Percentiles rank a stretch among this genome's conserved stretches.
These are phyloP conservation scores for Ceratocystiopsis minuta DNA, from an alignment of 2,329 filamentous ascomycete species.

Conservation along the genomic window DNA sequence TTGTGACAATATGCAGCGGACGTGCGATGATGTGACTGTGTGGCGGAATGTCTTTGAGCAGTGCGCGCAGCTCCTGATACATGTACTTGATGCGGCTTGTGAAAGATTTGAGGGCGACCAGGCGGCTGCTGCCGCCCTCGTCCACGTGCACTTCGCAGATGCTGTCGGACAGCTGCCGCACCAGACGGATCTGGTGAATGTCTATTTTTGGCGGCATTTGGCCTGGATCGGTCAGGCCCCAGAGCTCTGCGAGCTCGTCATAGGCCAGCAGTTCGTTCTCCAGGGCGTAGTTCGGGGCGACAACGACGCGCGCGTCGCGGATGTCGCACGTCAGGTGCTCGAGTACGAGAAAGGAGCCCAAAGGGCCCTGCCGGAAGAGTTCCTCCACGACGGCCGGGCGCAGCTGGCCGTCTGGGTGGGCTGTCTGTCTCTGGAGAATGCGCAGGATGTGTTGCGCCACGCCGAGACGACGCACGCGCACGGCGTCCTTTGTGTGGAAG, in stretches of 20 bases:
- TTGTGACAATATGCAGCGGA: conserved; percentile 36
- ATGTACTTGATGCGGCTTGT: conserved; percentile 40
- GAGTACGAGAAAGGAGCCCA: conserved; percentile 39
- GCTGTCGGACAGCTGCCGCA: conserved; percentile 39
- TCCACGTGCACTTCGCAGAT: conserved; percentile 33
- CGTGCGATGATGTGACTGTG: conserved; percentile 34
- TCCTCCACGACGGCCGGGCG: conserved; percentile 13
- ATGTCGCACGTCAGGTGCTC: conserved; percentile 30
- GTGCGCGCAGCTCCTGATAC: conserved; percentile 40
- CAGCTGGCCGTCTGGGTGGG: conserved; percentile 12
- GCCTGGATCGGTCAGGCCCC: conserved; percentile 18
- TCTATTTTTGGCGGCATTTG: conserved; percentile 28
- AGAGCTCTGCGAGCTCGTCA: conserved; percentile 22
- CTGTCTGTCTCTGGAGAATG: conserved; percentile 34
- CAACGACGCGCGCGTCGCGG: conserved; percentile 24
- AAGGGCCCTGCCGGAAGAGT: conserved; percentile 30
- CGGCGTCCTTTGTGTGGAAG: conserved; percentile 36
- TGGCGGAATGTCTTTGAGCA: conserved; percentile 28
- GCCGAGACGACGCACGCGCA: conserved; percentile 28
- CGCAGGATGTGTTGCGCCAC: conserved; percentile 36
- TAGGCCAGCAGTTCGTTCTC: conserved; percentile 33
- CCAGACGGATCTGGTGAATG: conserved; percentile 29
- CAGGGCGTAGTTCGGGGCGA: conserved; percentile 32
- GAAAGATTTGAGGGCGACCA: conserved; percentile 39
- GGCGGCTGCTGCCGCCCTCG: background rate